Base-by-base conservation (phyloP, 495 filamentous ascomycete genomes). In the Wilcoxina mikolae region DNA sequence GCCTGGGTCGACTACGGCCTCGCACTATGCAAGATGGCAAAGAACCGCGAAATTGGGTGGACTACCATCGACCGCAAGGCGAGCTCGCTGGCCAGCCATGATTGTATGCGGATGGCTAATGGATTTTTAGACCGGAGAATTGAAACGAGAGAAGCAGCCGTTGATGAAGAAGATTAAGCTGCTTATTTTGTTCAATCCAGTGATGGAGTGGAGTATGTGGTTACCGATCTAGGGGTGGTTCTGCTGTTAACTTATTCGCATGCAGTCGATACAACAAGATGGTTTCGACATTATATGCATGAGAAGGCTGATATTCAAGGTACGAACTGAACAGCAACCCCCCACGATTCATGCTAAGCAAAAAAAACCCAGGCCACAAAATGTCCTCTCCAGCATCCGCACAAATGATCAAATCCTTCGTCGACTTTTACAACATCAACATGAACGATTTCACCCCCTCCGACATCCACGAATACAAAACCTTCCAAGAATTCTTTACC, bases 131-230 rank as follows among this genome's bases (percentile, higher is more conserved):
- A 66, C 67, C 0, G 65, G 69, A 27, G 39, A 68, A 50, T 58
- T 64, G 27, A 61, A 58, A 25, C 66, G 67, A 18, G 67, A 72
- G 56, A 66, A 71, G 38, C 67, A 70, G 29, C 64, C 66, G 0
- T 54, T 71, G n/a, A 53, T 58, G 45, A 69, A 72, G 56, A 71
- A 73, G 48, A 20, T 70, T n/a, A 69, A 71, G 53, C 64, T 72
- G 0, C 54, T 72, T 2, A 31, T 71, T 0, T 64, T 72, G 4
- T 71, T 72, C 65, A 72, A 71, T 45, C 70, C 67, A 11, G 33
- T 70, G 0, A 66, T 62, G 11, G 66, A 69, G 64, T 71, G 67
- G 71, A 60, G n/a, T n/a, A n/a, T n/a, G n/a, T n/a, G n/a, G n/a
- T n/a, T n/a, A n/a, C n/a, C n/a, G n/a, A n/a, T n/a, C n/a, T n/a